phyloP scores from a whole-genome alignment of 768 basidiomycete genomes.

The Ramaria rubella region DNA sequence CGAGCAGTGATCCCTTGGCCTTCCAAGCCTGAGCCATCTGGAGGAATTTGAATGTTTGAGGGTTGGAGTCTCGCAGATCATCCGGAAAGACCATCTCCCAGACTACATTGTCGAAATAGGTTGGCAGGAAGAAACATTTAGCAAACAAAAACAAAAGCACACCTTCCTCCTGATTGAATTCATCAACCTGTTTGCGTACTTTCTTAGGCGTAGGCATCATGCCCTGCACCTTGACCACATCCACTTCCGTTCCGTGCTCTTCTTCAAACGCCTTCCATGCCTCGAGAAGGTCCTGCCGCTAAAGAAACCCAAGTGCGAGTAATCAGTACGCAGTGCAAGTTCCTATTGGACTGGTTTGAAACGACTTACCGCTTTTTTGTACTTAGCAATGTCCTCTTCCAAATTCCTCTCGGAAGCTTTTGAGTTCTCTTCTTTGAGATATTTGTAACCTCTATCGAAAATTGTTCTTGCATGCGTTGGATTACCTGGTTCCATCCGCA shows the following conservation, averaged over 20 bases:
- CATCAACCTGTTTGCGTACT: constrained; percentile 6
- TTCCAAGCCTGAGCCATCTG: constrained; percentile 95
- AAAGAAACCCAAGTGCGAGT: constrained; percentile 5
- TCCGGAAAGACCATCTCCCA: constrained; percentile 96
- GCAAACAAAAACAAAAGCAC: neutral
- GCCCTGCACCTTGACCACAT: constrained; percentile 74
- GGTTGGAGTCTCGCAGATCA: constrained; percentile 91
- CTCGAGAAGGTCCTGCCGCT: constrained; percentile 89
- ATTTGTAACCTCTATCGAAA: constrained; percentile 83
- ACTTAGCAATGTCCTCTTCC: constrained; percentile 36
- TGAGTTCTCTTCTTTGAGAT: constrained; percentile 48
- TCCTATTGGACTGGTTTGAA: too few relatives aligned
- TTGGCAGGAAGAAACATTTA: neutral
- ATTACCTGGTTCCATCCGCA: constrained; percentile 63
- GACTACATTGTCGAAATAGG: constrained; percentile 40
- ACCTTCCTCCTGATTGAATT: constrained; percentile 10
- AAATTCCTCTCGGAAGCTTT: constrained; percentile 9
- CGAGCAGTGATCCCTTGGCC: neutral
- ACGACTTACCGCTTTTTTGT: constrained; percentile 79
- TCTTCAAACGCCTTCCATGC: constrained; percentile 96
- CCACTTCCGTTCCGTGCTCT: constrained; percentile 62
- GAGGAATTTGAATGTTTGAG: constrained; percentile 91
- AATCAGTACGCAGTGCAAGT: neutral
- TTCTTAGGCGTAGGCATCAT: constrained; percentile 64
- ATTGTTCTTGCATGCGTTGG: constrained; percentile 62